A percentile compares a stretch with the other conserved stretches of the same genome.
Evolutionary conservation across 225 moss, liverwort and hornwort species (phyloP).

Genomic region (Lunularia cruciata): DNA sequence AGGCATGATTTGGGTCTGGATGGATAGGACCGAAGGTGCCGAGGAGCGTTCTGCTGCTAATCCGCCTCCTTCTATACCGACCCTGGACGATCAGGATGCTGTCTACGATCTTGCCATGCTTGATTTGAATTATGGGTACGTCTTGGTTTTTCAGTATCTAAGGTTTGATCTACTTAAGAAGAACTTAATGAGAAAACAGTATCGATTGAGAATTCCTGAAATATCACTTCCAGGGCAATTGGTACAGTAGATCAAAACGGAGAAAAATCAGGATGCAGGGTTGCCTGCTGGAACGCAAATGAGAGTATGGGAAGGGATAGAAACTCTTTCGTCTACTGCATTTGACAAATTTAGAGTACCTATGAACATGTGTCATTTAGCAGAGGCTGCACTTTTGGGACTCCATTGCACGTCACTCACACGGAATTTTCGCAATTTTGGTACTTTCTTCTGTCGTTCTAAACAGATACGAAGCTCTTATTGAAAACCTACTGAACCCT

Average conservation of each 20-base stretch:
- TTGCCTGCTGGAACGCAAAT: too few species aligned
- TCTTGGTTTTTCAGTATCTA: not conserved
- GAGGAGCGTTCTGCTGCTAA: conserved; percentile 65
- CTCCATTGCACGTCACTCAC: too few species aligned
- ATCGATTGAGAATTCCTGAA: not conserved
- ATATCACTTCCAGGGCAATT: not conserved
- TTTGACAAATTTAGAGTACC: too few species aligned
- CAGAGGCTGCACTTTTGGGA: too few species aligned
- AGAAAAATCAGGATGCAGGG: too few species aligned
- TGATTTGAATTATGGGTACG: conserved; percentile 60
- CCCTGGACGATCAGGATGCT: conserved; percentile 57
- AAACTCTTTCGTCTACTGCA: too few species aligned
- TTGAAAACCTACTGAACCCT: conserved; percentile 82
- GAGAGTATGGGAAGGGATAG: too few species aligned
- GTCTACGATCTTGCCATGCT: conserved; percentile 29
- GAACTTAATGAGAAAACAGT: not conserved
- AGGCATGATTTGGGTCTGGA: conserved; percentile 84
- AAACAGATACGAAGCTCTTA: conserved; percentile 63
- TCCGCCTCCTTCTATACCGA: conserved; percentile 59
- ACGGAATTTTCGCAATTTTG: too few species aligned
- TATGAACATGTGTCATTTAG: too few species aligned
- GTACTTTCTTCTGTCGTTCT: too few species aligned
- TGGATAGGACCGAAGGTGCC: conserved; percentile 62
- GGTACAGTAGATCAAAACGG: too few species aligned
- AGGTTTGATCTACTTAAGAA: not conserved